A percentile compares a stretch with the other conserved stretches of the same genome.
Conservation (phyloP, 805 yeast species). For the Candida michaelii region DNA sequence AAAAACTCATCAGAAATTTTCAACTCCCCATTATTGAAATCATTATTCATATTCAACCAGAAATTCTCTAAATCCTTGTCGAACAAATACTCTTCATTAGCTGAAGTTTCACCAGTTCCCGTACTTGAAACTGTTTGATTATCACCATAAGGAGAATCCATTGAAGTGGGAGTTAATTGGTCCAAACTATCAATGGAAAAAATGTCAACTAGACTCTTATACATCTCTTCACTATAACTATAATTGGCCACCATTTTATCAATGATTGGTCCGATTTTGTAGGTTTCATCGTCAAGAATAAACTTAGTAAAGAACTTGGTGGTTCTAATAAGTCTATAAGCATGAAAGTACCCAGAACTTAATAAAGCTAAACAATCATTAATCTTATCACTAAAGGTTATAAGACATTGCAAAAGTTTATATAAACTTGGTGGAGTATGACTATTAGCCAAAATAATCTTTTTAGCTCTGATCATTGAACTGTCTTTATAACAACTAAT, state of each 20-base stretch:
- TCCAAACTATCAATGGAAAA: neutral
- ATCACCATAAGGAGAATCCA: neutral
- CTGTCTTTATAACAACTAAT: conserved; percentile 5
- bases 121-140: too few relatives aligned
- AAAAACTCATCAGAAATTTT: neutral
- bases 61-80: conserved; percentile 8
- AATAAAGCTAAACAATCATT: neutral
- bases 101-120: too few relatives aligned
- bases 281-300: conserved; percentile 3
- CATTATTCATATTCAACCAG: conserved; percentile 8
- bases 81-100: neutral
- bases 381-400: neutral
- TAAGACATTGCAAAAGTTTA: neutral
- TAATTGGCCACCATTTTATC: neutral
- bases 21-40: neutral
- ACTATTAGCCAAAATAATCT: neutral
- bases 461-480: conserved; percentile 1
- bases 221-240: neutral
- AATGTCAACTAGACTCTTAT: neutral
- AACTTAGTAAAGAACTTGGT: conserved; percentile 6
- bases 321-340: conserved; percentile 4
- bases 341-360: neutral
- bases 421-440: neutral
- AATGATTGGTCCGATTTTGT: neutral
- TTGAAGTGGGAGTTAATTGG: neutral